Percentiles rank a stretch among this genome's conserved stretches.
Conservation (phyloP, 2,329 filamentous ascomycete species). For the Aschersonia sp. region DNA sequence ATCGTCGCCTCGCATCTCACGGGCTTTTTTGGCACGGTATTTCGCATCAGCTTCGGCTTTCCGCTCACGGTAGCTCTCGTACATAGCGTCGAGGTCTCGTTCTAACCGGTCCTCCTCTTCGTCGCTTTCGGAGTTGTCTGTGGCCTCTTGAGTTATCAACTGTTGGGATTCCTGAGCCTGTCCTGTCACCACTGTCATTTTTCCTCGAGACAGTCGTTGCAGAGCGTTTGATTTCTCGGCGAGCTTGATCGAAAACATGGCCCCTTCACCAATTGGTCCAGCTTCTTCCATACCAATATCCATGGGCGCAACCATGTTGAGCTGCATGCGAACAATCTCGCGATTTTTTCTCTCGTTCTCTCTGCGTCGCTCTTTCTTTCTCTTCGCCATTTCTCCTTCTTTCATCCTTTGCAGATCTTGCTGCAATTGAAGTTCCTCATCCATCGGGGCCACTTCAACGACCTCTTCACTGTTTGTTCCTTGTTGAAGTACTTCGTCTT, state of each 20-base stretch:
- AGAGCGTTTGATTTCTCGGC: slow-evolving; percentile 63
- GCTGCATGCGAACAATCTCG: slow-evolving; percentile 89
- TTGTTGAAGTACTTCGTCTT: slow-evolving; percentile 48
- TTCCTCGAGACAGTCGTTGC: slow-evolving; percentile 48
- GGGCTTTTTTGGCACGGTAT: slow-evolving; percentile 75
- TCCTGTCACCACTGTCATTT: slow-evolving; percentile 58
- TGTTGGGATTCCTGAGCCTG: slow-evolving; percentile 22
- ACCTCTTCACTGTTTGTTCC: slow-evolving; percentile 37
- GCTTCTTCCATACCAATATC: slow-evolving; percentile 88
- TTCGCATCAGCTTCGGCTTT: slow-evolving; percentile 74
- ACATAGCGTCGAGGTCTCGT: slow-evolving; percentile 72
- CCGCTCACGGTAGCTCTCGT: slow-evolving; percentile 69
- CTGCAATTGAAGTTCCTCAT: slow-evolving; percentile 83
- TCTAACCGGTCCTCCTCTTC: slow-evolving; percentile 74
- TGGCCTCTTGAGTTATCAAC: slow-evolving; percentile 39
- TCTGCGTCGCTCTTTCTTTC: slow-evolving; percentile 68
- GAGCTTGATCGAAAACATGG: slow-evolving; percentile 75
- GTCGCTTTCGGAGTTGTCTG: slow-evolving; percentile 47
- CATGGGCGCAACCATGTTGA: slow-evolving; percentile 92
- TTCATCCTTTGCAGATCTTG: slow-evolving; percentile 72
- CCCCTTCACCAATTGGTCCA: slow-evolving; percentile 61
- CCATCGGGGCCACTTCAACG: slow-evolving; percentile 75
- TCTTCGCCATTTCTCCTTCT: slow-evolving; percentile 61
- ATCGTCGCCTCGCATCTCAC: slow-evolving; percentile 66
- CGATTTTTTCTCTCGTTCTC: slow-evolving; percentile 92